These are phyloP conservation scores for Chaetomiaceae sp. DNA, from an alignment of 2,329 filamentous ascomycete species.

Conservation along the genomic window DNA sequence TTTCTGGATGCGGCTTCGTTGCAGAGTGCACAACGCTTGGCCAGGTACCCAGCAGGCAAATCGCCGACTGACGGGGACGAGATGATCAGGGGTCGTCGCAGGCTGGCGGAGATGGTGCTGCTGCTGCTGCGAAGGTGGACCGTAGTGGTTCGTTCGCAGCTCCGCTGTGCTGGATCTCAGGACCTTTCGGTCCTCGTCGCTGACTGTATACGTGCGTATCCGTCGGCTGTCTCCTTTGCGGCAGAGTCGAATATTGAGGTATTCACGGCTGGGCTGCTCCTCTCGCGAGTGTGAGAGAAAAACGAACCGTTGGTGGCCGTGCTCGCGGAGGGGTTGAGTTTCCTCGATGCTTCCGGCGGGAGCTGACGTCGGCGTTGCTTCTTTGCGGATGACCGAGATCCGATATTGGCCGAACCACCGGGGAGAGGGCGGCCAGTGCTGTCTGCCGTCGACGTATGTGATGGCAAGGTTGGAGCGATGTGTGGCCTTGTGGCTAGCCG, in stretches of 20 bases:
- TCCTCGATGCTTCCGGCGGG: background rate
- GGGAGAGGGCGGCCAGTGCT: constrained; percentile 6
- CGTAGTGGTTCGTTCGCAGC: too few species aligned
- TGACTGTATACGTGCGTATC: too few species aligned
- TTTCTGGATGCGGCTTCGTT: constrained; percentile 21
- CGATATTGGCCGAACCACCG: constrained; percentile 17
- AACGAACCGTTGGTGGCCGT: background rate
- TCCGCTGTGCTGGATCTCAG: too few species aligned
- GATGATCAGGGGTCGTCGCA: constrained; percentile 8
- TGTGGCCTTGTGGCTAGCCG: background rate
- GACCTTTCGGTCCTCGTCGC: too few species aligned
- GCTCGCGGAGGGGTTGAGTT: background rate
- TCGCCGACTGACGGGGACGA: constrained; percentile 19
- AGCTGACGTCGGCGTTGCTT: constrained; percentile 15
- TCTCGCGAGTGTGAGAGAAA: constrained; percentile 3
- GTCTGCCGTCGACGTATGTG: background rate
- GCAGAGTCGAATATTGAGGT: too few species aligned
- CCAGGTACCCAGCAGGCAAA: constrained; percentile 16
- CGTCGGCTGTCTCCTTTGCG: too few species aligned
- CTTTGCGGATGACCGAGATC: constrained; percentile 11
- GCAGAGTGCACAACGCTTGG: constrained; percentile 17
- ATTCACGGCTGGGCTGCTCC: background rate
- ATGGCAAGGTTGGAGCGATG: too few species aligned
- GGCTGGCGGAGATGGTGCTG: background rate
- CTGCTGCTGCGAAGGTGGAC: too few species aligned